Evolutionary conservation across 257 asterid species (phyloP).

Genomic region (Plantago ovata): DNA sequence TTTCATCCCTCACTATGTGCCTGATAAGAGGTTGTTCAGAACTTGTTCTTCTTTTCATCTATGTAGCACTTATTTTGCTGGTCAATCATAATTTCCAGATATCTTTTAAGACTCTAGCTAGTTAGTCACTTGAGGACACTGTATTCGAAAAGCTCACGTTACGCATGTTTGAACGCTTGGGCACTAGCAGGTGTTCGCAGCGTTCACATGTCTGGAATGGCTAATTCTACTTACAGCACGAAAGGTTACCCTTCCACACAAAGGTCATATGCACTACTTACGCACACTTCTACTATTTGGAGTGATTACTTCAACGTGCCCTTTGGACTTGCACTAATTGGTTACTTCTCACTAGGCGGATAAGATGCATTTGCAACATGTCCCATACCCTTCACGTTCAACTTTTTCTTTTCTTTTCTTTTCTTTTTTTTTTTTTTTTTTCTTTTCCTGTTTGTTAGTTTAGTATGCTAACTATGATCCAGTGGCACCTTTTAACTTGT

Average conservation of each 20-base stretch:
- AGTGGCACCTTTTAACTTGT: slow-evolving; percentile 18
- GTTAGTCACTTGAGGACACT: slow-evolving; percentile 66
- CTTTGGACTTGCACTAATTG: slow-evolving; percentile 25
- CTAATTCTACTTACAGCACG: slow-evolving; percentile 94
- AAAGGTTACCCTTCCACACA: slow-evolving; percentile 97
- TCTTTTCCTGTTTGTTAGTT: too few relatives aligned
- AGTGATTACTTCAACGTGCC: slow-evolving; percentile 36
- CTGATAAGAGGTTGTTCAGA: not conserved
- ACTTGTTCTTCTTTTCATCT: slow-evolving; percentile 11
- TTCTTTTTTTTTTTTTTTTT: too few relatives aligned
- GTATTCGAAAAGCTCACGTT: slow-evolving; percentile 70
- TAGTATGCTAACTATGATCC: not conserved
- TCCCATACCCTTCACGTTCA: slow-evolving; percentile 36
- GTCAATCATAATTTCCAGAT: slow-evolving; percentile 23
- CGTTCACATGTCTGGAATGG: slow-evolving; percentile 90
- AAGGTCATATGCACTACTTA: slow-evolving; percentile 98
- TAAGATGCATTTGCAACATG: slow-evolving; percentile 41
- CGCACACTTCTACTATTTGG: slow-evolving; percentile 67
- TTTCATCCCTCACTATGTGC: not conserved
- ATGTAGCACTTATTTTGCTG: slow-evolving; percentile 17
- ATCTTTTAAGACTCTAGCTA: slow-evolving; percentile 49
- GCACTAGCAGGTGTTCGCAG: slow-evolving; percentile 99
- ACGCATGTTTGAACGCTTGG: slow-evolving; percentile 99
- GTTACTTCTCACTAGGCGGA: slow-evolving; percentile 35
- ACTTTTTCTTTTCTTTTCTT: too few relatives aligned